phyloP scores from a whole-genome alignment of 140 eudicot genomes.

The Flaveria floridana region DNA sequence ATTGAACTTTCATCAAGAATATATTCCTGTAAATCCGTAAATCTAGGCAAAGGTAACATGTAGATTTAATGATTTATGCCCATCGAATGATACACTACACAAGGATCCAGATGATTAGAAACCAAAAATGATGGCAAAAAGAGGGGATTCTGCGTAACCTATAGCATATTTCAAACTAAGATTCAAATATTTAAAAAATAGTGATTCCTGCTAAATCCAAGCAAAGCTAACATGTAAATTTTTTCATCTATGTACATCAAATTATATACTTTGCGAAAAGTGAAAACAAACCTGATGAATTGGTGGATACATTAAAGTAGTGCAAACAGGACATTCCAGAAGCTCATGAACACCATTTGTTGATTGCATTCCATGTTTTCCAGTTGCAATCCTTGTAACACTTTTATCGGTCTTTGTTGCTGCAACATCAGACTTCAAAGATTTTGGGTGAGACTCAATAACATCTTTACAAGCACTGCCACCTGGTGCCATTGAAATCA shows the following conservation, averaged over 20 bases:
- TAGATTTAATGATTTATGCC: not conserved
- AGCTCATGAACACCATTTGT: conserved; percentile 62
- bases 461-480: conserved; percentile 54
- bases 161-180: not conserved
- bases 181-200: not conserved
- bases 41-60: not conserved
- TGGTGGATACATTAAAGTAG: conserved; percentile 58
- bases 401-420: conserved; percentile 39
- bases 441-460: conserved; percentile 52
- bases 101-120: not conserved
- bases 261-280: conserved; percentile 1
- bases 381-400: conserved; percentile 23
- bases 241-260: not conserved
- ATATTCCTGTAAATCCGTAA: not conserved
- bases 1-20: not conserved
- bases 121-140: not conserved
- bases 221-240: conserved; percentile 1
- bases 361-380: conserved; percentile 44
- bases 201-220: not conserved
- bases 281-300: conserved; percentile 56
- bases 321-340: conserved; percentile 61
- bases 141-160: not conserved
- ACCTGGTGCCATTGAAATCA: conserved; percentile 56
- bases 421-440: conserved; percentile 42
- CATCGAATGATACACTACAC: not conserved